Evolutionary conservation across 169 alveolate species (phyloP), one percentile per base, ranked within the genome.

Genomic region (Plasmodium fragile): DNA sequence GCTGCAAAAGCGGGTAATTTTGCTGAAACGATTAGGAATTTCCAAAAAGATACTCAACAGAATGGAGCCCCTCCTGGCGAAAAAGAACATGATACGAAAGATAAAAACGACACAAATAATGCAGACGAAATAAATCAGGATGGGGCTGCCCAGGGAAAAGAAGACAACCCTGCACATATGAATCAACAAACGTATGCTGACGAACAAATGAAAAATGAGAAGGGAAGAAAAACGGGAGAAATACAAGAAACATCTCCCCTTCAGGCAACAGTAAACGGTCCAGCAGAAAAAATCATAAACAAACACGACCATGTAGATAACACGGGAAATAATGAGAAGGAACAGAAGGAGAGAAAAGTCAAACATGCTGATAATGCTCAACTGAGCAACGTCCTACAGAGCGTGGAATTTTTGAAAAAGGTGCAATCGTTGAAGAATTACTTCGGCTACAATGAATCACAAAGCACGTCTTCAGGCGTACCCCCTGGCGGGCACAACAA

Each of bases 1-100:
- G 91, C 94, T 70, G 83, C 71, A 25, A 78, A 87, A 41, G 28
- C 72, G 30, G 92, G 82, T 13, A 69, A 83, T 43, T 52, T 69
- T 43, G 73, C 73, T 70, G 39, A n/a, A 30, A 18, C 16, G 52
- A n/a, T 65, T 25, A 16, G 18, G 36, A 22, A 36, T 83, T 25
- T 45, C 55, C 91, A 28, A 81, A 53, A 81, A 25, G 91, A 41
- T 25, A 25, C 34, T 53, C 65, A 53, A 81, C 41, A 53, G 39
- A 71, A 73, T 36, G 93, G 36, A 34, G 70, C 45, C 16, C 16
- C 65, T 11, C 32, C 25, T 53, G 52, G 11, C 13, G 53, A 69
- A 65, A 39, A 30, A 34, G 41, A 59, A 69, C 8, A 39, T 82
- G 5, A 4, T 45, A 34, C 36, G 43, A 81, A 53, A 11, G 70